These are phyloP conservation scores for Hirsutella minnesotensis DNA, from an alignment of 2,329 filamentous ascomycete species.

Conservation along the genomic window DNA sequence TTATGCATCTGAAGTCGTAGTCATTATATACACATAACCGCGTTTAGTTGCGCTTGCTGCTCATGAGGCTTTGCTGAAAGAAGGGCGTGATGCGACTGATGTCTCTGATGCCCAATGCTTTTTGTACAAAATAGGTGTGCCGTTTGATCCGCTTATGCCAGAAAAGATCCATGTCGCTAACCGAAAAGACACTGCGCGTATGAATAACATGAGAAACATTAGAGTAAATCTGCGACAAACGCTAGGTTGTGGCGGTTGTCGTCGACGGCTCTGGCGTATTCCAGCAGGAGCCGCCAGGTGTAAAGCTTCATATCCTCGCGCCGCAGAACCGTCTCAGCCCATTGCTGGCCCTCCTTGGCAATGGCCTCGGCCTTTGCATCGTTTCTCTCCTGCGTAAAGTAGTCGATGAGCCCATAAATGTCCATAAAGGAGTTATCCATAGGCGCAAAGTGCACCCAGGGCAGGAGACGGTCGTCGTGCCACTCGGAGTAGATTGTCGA, in stretches of 20 bases:
- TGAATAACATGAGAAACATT: too few relatives aligned
- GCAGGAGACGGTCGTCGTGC: conserved; percentile 57
- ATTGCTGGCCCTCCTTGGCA: conserved; percentile 45
- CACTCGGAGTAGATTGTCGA: conserved; percentile 63
- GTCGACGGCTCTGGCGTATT: conserved; percentile 41
- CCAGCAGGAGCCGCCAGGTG: conserved; percentile 46
- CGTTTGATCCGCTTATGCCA: too few relatives aligned
- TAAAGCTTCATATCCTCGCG: conserved; percentile 58
- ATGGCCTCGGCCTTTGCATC: conserved; percentile 47
- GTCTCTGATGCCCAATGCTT: too few relatives aligned
- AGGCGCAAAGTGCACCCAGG: conserved; percentile 64
- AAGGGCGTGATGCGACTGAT: too few relatives aligned
- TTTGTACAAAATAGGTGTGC: too few relatives aligned
- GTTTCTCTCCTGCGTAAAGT: conserved; percentile 43
- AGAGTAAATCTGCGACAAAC: conserved; percentile 19
- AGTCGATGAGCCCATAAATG: conserved; percentile 52
- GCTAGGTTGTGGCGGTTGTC: conserved; percentile 30
- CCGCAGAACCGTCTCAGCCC: conserved; percentile 50
- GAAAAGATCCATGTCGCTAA: too few relatives aligned
- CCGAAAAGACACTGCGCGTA: too few relatives aligned
- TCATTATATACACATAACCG: too few relatives aligned
- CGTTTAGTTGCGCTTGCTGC: too few relatives aligned
- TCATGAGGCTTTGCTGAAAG: too few relatives aligned
- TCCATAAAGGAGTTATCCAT: conserved; percentile 59
- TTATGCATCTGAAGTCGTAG: too few relatives aligned